Evolutionary conservation across 2,329 filamentous ascomycete species (phyloP).

Genomic region (Verticillium albo-atrum): DNA sequence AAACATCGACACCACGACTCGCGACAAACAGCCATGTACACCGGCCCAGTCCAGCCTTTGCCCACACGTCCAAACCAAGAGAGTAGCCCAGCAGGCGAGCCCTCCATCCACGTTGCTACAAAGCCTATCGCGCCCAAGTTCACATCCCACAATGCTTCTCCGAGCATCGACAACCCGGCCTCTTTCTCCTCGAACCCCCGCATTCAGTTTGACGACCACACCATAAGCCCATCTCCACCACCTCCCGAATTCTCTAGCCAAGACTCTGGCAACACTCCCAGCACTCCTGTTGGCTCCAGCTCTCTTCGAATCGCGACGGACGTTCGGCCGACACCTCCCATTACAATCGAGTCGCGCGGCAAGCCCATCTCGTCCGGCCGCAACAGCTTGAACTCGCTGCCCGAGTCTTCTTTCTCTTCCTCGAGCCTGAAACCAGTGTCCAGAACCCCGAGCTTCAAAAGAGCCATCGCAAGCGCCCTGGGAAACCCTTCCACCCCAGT

Average conservation of each 20-base stretch:
- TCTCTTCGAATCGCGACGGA: slow-evolving; percentile 35
- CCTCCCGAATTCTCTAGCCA: slow-evolving; percentile 16
- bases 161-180: slow-evolving; percentile 6
- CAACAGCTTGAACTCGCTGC: slow-evolving; percentile 23
- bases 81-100: slow-evolving; percentile 6
- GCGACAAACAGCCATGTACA: slow-evolving; percentile 9
- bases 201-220: slow-evolving; percentile 27
- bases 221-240: slow-evolving; percentile 32
- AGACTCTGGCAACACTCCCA: slow-evolving; percentile 8
- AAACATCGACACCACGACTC: not conserved
- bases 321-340: slow-evolving; percentile 18
- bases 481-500: slow-evolving; percentile 52
- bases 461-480: slow-evolving; percentile 45
- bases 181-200: slow-evolving; percentile 16
- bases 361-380: slow-evolving; percentile 23
- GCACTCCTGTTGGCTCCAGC: slow-evolving; percentile 7
- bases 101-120: slow-evolving; percentile 3
- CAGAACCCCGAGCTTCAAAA: slow-evolving; percentile 58
- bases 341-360: slow-evolving; percentile 22
- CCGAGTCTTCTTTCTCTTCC: slow-evolving; percentile 35
- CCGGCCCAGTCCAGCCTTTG: slow-evolving; percentile 11
- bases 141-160: slow-evolving; percentile 8
- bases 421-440: slow-evolving; percentile 48
- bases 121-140: slow-evolving; percentile 10
- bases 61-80: slow-evolving; percentile 5